Base-by-base conservation (phyloP, 75 land plant genomes). In the Pinus tabuliformis region DNA sequence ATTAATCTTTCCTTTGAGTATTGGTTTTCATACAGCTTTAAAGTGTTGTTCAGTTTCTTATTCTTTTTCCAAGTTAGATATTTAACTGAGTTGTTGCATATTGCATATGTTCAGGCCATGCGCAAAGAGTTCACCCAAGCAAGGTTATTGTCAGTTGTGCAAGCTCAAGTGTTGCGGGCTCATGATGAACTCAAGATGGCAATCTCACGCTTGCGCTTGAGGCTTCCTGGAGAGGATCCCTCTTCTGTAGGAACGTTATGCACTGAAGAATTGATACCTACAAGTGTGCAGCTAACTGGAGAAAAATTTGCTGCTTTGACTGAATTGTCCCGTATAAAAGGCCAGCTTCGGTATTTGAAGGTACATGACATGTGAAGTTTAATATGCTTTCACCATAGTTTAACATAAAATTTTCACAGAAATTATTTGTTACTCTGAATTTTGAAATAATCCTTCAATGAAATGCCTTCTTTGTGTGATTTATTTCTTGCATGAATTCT, bases 121-220 rank as follows among this genome's bases (percentile, higher is more conserved):
- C 81, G 98, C 3, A 97, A 91, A 77, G 99, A 97, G 80, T 91
- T 82, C 80, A 77, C 89, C 4, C 89, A 81, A 68, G 92, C 94
- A 73, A 88, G 93, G 70, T 59, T 70, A 15, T 80, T 95, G 84
- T 90, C 96, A 66, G 77, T 73, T 45, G 87, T 91, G 20, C 99
- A 97, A 81, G 92, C 94, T 37, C 92, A 88, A 78, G 80, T 92
- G 70, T 73, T 97, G 57, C 81, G 84, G 74, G 98, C 98, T 76
- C 85, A 95, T 81, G 98, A 97, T 90, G 99, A 97, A 78, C 86
- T 95, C 45, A 95, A 88, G 75, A 93, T 95, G 98, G 88, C 98
- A 58, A 91, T 90, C 33, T 85, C 98, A 74, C 81, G 99, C 42
- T 76, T 96, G 70, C 87, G 87, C 17, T 77, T 97, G 20, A 83